These are phyloP conservation scores for Glomus cerebriforme DNA, from an alignment of 192 early-diverging fungal genomes.

Conservation along the genomic window DNA sequence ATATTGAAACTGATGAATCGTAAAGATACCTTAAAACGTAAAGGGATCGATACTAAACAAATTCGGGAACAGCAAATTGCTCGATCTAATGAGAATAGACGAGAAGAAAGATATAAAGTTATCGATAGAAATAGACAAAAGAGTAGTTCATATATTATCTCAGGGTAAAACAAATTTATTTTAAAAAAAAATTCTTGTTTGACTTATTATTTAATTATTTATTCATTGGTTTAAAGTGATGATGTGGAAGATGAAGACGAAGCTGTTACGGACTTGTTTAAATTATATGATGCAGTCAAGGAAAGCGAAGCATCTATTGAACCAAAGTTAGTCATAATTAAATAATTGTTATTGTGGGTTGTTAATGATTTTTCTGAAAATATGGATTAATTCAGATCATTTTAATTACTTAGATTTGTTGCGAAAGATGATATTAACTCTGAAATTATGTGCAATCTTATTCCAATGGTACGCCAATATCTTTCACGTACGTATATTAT, in stretches of 20 bases:
- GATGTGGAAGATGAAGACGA: constrained; percentile 43
- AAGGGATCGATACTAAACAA: background rate
- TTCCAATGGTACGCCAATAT: constrained; percentile 71
- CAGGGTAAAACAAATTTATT: background rate
- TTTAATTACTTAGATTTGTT: background rate
- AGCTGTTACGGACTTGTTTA: constrained; percentile 47
- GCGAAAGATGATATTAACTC: constrained; percentile 44
- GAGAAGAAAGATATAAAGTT: constrained; percentile 51
- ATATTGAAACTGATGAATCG: constrained; percentile 34
- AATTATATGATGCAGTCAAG: constrained; percentile 70
- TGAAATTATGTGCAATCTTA: constrained; percentile 61
- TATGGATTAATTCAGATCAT: background rate
- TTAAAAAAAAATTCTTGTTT: background rate
- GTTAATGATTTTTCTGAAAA: background rate
- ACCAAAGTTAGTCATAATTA: constrained; percentile 40
- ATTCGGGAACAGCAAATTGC: constrained; percentile 19
- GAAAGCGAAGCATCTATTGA: constrained; percentile 42
- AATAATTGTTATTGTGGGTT: background rate
- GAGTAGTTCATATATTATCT: background rate
- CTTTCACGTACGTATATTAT: constrained; percentile 49
- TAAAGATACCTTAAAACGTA: background rate
- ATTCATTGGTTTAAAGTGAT: background rate
- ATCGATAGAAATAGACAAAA: constrained; percentile 47
- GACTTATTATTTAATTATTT: background rate
- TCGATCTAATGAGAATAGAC: constrained; percentile 34